Evolutionary conservation across 164 flowering plant genomes (phyloP), one percentile per base, ranked within the genome.

Genomic region (Chloranthus sessilifolius): DNA sequence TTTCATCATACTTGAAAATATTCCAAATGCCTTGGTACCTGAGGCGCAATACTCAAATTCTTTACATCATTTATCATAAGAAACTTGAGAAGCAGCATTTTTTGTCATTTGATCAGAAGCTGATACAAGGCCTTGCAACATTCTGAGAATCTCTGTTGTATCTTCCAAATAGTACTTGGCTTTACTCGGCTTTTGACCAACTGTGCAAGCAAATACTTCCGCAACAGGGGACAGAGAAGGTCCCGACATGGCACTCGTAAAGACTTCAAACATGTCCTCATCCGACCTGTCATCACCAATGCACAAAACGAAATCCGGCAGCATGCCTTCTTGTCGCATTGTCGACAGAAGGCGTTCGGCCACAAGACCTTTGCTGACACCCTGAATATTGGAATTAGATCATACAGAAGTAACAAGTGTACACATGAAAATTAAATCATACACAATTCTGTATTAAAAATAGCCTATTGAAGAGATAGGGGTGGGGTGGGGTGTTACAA

Each of bases 171-270:
- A 75, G 52, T 75, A 75, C 67, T 64, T 72, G 27, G 79, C 76
- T 59, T 66, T 74, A 54, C 79, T 74, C 2, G 80, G 80, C 42
- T 75, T 75, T 54, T 70, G 75, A 14, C 81, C 77, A 17, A 76
- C 81, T 1, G 81, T 76, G 67, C 81, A 76, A n/a, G 81, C 78
- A 50, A 76, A 76, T 35, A 76, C 74, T 54, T 68, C 73, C 1
- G 78, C 76, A 2, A 68, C 66, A 0, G 76, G 68, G 1, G 81
- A 66, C 28, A 73, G 67, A 24, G 64, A 50, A 34, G 74, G 63
- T 24, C 72, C 65, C 0, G 63, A 34, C 49, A 59, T 22, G 49
- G 78, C 73, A 56, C 68, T 71, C 12, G 38, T 43, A 26, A 76
- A 53, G 38, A 71, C 69, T 49, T 71, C 78, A 35, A 76, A 76